A percentile compares a stretch with the other conserved stretches of the same genome.
Evolutionary conservation across 2,329 filamentous ascomycete genomes (phyloP).

Genomic region (Epichloe elymi): DNA sequence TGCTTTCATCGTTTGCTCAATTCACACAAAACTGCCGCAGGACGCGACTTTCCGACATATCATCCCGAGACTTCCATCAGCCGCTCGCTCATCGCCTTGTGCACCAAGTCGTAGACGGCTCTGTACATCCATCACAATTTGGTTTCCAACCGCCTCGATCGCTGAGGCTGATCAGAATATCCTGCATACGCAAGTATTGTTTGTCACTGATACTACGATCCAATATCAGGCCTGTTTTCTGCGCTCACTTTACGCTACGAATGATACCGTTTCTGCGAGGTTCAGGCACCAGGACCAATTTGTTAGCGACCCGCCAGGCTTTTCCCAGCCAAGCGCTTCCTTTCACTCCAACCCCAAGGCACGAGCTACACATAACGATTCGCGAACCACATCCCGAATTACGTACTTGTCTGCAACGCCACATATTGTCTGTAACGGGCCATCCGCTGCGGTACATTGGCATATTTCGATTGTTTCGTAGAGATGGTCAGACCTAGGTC

Average conservation of each 20-base stretch:
- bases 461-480: background rate
- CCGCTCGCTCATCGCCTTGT: background rate
- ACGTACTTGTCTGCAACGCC: background rate
- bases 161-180: too few relatives aligned
- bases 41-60: background rate
- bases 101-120: background rate
- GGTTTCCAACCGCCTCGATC: background rate
- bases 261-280: background rate
- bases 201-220: background rate
- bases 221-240: background rate
- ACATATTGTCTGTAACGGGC: background rate
- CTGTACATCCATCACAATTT: background rate
- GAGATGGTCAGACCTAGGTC: constrained; percentile 25
- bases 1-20: too few relatives aligned
- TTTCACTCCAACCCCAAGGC: background rate
- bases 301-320: background rate
- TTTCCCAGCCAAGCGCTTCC: background rate
- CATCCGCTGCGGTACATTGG: background rate
- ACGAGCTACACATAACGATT: background rate
- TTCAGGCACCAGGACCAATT: background rate
- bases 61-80: background rate
- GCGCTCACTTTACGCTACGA: background rate
- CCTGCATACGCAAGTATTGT: too few relatives aligned
- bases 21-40: background rate
- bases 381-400: background rate